Evolutionary conservation across 176 grass and related monocot genomes (phyloP).

Genomic region (Oryza glaberrima): DNA sequence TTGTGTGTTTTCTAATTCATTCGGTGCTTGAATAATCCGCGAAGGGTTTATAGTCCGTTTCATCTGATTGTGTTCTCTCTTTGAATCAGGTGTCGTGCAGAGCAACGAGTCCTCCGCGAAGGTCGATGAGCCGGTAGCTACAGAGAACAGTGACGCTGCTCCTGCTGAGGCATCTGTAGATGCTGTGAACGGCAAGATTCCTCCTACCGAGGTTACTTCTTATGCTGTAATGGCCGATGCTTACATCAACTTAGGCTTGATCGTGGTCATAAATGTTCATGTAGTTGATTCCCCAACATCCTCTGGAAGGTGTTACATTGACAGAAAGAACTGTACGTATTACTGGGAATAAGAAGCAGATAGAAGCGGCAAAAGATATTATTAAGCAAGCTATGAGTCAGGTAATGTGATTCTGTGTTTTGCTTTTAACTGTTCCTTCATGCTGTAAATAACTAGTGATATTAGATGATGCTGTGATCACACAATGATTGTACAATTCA

Average conservation of each 20-base stretch:
- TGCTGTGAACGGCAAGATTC: constrained; percentile 36
- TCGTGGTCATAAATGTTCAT: constrained; percentile 24
- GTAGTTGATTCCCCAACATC: constrained; percentile 88
- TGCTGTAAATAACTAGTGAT: constrained; percentile 20
- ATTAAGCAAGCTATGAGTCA: constrained; percentile 89
- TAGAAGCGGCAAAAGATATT: constrained; percentile 88
- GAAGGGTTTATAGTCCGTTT: not conserved
- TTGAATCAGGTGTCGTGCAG: constrained; percentile 33
- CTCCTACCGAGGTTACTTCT: constrained; percentile 18
- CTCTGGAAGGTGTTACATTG: constrained; percentile 70
- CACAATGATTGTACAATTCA: constrained; percentile 4
- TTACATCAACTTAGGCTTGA: constrained; percentile 8
- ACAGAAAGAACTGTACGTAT: constrained; percentile 83
- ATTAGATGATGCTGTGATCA: constrained; percentile 8
- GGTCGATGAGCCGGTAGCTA: constrained; percentile 1
- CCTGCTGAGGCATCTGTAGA: not conserved
- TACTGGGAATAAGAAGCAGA: constrained; percentile 90
- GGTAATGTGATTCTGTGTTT: constrained; percentile 51
- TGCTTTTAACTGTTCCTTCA: not conserved
- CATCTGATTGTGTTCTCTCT: not conserved
- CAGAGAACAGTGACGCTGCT: not conserved
- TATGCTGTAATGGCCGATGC: constrained; percentile 27
- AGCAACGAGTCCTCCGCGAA: constrained; percentile 17
- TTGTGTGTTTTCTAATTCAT: not conserved
- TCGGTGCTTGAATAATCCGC: not conserved